Evolutionary conservation across 2,329 filamentous ascomycete species (phyloP).

Genomic region (Cryphonectria carpinicola): DNA sequence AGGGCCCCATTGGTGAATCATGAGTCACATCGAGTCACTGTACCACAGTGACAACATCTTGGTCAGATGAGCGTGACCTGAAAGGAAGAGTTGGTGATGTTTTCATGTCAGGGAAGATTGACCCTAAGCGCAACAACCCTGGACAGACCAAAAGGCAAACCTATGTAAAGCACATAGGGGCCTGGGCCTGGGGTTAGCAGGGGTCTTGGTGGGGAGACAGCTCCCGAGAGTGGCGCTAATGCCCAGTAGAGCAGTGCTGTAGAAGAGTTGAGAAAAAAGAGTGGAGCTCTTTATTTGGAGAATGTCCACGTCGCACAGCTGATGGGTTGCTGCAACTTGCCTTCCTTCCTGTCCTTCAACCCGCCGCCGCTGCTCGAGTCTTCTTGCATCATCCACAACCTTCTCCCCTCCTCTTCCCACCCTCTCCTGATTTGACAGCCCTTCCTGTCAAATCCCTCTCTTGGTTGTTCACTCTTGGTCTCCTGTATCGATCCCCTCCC

Average conservation of each 20-base stretch:
- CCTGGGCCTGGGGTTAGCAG: neutral
- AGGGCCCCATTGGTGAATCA: neutral
- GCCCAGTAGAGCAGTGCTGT: neutral
- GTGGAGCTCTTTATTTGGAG: conserved; percentile 7
- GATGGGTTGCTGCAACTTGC: conserved; percentile 12
- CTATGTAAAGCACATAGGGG: neutral
- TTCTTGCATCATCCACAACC: conserved; percentile 17
- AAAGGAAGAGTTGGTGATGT: neutral
- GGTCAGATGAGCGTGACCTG: neutral
- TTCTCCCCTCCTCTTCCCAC: conserved; percentile 2
- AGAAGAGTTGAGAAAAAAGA: conserved; percentile 5
- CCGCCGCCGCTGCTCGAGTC: neutral
- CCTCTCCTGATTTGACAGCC: conserved; percentile 27
- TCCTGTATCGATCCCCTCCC: conserved; percentile 29
- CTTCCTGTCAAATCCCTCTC: conserved; percentile 30
- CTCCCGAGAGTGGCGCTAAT: conserved; percentile 11
- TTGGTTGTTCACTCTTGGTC: conserved; percentile 30
- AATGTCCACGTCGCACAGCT: conserved; percentile 28
- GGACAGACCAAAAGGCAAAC: neutral
- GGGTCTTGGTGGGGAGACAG: neutral
- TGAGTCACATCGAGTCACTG: neutral
- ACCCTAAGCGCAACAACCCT: neutral
- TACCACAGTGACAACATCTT: neutral
- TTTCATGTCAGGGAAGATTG: neutral
- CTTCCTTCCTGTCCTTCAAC: conserved; percentile 16